Percentiles rank a stretch among this genome's conserved stretches.
Conservation (phyloP, 176 grass and related monocot genomes). For the Eragrostis nindensis region DNA sequence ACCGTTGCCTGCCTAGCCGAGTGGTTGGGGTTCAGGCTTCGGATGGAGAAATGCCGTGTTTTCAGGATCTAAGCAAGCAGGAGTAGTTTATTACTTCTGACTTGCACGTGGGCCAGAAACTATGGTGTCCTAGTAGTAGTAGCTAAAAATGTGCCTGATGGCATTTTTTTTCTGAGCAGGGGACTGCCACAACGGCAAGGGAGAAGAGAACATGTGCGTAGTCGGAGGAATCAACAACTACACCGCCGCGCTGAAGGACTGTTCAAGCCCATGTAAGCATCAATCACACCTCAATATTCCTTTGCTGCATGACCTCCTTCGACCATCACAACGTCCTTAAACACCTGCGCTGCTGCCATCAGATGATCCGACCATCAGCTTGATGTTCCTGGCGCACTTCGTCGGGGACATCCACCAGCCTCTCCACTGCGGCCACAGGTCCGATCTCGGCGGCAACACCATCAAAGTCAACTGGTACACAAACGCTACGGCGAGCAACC, state of each 20-base stretch:
- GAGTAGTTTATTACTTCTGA: no score
- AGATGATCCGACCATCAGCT: conserved; percentile 52
- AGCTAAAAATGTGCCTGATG: no score
- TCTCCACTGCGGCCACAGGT: conserved; percentile 46
- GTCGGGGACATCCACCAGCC: conserved; percentile 77
- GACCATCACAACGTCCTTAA: neutral
- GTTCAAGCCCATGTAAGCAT: conserved; percentile 48
- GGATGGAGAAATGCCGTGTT: neutral
- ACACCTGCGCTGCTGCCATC: neutral
- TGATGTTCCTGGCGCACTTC: conserved; percentile 75
- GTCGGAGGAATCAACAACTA: conserved; percentile 84
- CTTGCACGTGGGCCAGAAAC: no score
- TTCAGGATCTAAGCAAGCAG: no score
- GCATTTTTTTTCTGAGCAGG: conserved; percentile 28
- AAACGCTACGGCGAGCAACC: conserved; percentile 51
- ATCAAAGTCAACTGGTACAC: conserved; percentile 66
- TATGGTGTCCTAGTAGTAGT: no score
- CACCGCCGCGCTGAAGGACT: conserved; percentile 49
- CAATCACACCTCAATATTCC: neutral
- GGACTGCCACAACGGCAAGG: conserved; percentile 61
- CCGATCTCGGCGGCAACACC: conserved; percentile 58
- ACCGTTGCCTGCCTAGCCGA: neutral
- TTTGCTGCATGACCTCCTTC: neutral
- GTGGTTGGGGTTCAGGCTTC: neutral
- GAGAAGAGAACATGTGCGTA: conserved; percentile 61